A percentile compares a stretch with the other conserved stretches of the same genome.
Evolutionary conservation across 352 stramenopile species (phyloP).

Genomic region (Pythium biforme): DNA sequence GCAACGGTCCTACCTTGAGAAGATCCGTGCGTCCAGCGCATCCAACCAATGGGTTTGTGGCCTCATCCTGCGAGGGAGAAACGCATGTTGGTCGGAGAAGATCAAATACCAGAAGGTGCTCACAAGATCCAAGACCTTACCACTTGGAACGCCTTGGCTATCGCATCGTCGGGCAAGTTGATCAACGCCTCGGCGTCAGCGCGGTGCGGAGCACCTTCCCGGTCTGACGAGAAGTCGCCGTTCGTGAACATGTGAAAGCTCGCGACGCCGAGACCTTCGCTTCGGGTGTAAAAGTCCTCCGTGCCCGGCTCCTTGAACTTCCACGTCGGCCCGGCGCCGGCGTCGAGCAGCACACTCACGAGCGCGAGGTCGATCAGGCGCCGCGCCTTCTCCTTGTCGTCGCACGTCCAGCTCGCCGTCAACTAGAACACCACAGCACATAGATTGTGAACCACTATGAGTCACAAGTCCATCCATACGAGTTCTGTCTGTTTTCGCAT

Average conservation of each 20-base stretch:
- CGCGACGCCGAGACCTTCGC: slow-evolving; percentile 78
- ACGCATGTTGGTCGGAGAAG: neutral
- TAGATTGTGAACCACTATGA: no score
- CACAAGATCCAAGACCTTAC: slow-evolving; percentile 21
- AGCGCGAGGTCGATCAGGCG: slow-evolving; percentile 74
- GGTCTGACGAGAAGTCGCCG: slow-evolving; percentile 67
- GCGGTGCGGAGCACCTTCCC: slow-evolving; percentile 36
- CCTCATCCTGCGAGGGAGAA: slow-evolving; percentile 19
- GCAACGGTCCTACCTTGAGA: slow-evolving; percentile 64
- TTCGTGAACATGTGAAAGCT: slow-evolving; percentile 84
- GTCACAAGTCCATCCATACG: no score
- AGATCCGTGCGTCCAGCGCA: slow-evolving; percentile 69
- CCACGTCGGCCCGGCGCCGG: slow-evolving; percentile 67
- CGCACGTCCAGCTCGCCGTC: slow-evolving; percentile 47
- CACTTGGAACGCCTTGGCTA: slow-evolving; percentile 82
- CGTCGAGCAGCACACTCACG: slow-evolving; percentile 79
- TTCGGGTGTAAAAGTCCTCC: slow-evolving; percentile 64
- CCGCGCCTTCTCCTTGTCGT: slow-evolving; percentile 51
- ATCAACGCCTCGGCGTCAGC: slow-evolving; percentile 63
- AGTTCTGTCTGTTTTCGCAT: neutral
- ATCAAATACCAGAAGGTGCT: neutral
- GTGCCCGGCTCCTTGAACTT: slow-evolving; percentile 69
- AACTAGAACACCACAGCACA: slow-evolving; percentile 31
- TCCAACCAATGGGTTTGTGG: slow-evolving; percentile 76
- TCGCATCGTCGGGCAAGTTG: slow-evolving; percentile 53